Percentiles rank a stretch among this genome's conserved stretches.
Conservation (phyloP, 495 filamentous ascomycete genomes). For the Penicillium diatomitis region DNA sequence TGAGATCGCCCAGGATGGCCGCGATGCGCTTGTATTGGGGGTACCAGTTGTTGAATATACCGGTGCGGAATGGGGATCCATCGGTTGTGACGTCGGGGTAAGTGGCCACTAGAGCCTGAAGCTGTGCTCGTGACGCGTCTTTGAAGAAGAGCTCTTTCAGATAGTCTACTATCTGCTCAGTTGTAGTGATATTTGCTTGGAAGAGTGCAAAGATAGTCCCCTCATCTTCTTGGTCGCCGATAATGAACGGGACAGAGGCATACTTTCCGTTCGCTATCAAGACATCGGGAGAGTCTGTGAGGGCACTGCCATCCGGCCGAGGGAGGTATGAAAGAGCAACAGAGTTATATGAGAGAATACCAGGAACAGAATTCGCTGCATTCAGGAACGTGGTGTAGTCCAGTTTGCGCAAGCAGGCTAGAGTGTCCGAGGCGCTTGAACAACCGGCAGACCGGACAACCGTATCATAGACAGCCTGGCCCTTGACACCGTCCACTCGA, state of each 20-base stretch:
- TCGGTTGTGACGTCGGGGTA: conserved; percentile 43
- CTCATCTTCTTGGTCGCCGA: conserved; percentile 53
- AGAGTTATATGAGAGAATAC: conserved; percentile 52
- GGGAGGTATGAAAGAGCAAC: conserved; percentile 57
- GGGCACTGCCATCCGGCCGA: conserved; percentile 50
- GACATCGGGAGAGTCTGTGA: conserved; percentile 48
- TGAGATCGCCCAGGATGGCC: conserved; percentile 63
- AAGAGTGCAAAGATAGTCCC: conserved; percentile 55
- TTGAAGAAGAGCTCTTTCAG: conserved; percentile 47
- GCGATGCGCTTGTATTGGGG: conserved; percentile 69
- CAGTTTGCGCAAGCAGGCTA: conserved; percentile 51
- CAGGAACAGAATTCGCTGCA: conserved; percentile 58
- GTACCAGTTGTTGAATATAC: conserved; percentile 53
- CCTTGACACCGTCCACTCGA: conserved; percentile 52
- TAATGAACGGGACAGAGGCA: conserved; percentile 48
- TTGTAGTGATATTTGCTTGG: conserved; percentile 54
- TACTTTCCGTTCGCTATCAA: conserved; percentile 42
- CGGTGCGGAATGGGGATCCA: conserved; percentile 59
- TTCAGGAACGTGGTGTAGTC: conserved; percentile 53
- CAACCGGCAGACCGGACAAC: conserved; percentile 57
- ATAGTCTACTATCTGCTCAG: conserved; percentile 48
- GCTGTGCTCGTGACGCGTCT: conserved; percentile 29
- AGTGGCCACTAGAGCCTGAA: conserved; percentile 44
- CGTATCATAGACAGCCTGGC: conserved; percentile 52
- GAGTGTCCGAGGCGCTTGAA: conserved; percentile 41